Base-by-base conservation (phyloP, 352 stramenopile genomes). In the Pythium brassicae region DNA sequence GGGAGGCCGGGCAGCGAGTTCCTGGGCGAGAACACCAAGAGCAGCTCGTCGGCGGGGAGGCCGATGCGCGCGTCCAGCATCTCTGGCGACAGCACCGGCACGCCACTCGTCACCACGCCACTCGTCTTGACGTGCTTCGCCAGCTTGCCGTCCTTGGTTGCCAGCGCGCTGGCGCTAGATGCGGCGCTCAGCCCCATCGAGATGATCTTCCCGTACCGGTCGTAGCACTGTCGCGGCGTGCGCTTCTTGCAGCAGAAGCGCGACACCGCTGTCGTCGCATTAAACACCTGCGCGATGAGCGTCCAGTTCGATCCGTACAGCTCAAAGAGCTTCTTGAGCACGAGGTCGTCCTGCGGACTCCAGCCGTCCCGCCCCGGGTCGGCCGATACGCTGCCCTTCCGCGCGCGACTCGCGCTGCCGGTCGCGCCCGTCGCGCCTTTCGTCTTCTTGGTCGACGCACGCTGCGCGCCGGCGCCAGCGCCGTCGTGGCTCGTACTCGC, bases 231-330 rank as follows among this genome's bases (percentile, higher is more conserved):
- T 17, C 85, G 76, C 8, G 85, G 81, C 20, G 85, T 87, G 7
- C 83, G 77, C 54, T 88, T 89, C 47, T 84, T 80, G 60, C 71
- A 86, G 26, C 83, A 82, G 63, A 85, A 91, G 2, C 78, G 72
- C 32, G 80, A 91, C 22, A 92, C 76, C 1, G 76, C 78, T 7
- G 76, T 86, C 23, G 82, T 65, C 52, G 79, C 76, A 49, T 92
- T 92, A 47, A 94, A 78, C 35, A 92, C 81, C 49, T 95, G 83
- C 7, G 86, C 79, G 35, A 95, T 90, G 14, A 95, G 71, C 47
- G 81, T 91, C 86, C 86, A 95, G 47, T 95, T 95, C 23, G 82
- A 76, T 2, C 86, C 86, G 55, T 95, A 95, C 25, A 91, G 63
- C 53, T 94, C 83, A 44, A 92, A 89, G 14, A 94, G 61, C 63